phyloP scores from a whole-genome alignment of 2,329 filamentous ascomycete genomes.

The Epichloe brachyelytri region DNA sequence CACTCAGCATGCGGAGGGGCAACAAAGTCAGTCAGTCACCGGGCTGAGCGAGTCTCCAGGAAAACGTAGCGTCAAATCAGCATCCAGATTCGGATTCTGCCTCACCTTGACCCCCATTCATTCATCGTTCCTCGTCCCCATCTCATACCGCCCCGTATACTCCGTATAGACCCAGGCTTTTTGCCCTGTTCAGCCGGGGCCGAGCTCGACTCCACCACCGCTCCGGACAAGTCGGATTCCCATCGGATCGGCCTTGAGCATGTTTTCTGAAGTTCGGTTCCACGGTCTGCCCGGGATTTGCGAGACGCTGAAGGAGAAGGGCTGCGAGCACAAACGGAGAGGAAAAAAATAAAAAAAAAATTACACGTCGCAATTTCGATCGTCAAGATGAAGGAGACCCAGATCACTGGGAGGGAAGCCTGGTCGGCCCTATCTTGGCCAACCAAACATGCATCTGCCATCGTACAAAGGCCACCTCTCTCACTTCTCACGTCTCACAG shows the following conservation, averaged over 20 bases:
- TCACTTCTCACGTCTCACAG: neutral
- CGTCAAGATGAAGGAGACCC: slow-evolving; percentile 2
- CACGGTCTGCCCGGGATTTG: neutral
- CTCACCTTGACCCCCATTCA: neutral
- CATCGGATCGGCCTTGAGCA: neutral
- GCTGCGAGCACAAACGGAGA: neutral
- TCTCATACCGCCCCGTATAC: neutral
- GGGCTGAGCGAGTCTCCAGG: neutral
- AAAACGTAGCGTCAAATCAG: neutral
- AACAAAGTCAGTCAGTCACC: neutral
- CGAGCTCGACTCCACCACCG: neutral
- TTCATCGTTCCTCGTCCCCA: neutral
- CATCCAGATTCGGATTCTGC: neutral
- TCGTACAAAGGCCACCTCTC: neutral
- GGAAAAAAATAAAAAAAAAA: neutral
- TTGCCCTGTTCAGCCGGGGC: neutral
- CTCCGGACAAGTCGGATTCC: neutral
- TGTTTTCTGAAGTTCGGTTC: neutral
- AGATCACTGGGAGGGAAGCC: slow-evolving; percentile 4
- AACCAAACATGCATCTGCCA: neutral
- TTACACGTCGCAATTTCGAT: slow-evolving; percentile 2
- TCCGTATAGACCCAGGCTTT: too few species aligned
- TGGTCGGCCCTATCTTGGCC: neutral
- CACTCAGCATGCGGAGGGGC: neutral
- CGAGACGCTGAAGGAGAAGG: neutral